Percentiles rank a stretch among this genome's conserved stretches.
Evolutionary conservation across 2,329 filamentous ascomycete species (phyloP).

Genomic region (Purpureocillium takamizusanense): DNA sequence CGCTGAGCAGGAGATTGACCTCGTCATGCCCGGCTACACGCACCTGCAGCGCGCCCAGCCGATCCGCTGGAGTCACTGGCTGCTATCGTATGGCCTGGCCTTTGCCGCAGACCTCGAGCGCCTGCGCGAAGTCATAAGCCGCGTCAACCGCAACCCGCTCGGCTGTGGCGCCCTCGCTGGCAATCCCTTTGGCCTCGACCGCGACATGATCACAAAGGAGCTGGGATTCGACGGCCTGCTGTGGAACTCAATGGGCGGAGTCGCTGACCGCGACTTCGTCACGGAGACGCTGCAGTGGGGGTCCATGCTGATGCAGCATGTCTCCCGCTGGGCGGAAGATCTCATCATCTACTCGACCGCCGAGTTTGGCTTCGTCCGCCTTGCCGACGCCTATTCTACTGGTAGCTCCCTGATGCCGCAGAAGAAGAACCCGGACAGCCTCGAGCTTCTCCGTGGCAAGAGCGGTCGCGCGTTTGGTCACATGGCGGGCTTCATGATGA

Average conservation of each 20-base stretch:
- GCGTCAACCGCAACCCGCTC: constrained; percentile 66
- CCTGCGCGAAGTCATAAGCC: constrained; percentile 59
- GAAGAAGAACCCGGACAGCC: constrained; percentile 56
- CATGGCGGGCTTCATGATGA: constrained; percentile 69
- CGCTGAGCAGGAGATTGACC: constrained; percentile 66
- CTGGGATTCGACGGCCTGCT: constrained; percentile 69
- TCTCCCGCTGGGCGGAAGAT: constrained; percentile 76
- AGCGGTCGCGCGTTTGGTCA: constrained; percentile 69
- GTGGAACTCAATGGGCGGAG: constrained; percentile 69
- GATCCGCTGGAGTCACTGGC: constrained; percentile 74
- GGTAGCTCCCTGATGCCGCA: constrained; percentile 73
- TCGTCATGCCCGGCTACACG: constrained; percentile 82
- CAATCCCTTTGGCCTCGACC: constrained; percentile 67
- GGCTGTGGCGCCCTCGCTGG: constrained; percentile 72
- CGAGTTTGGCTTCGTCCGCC: constrained; percentile 66
- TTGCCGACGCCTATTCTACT: constrained; percentile 74
- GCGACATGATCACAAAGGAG: constrained; percentile 32
- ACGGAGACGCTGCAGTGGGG: constrained; percentile 76
- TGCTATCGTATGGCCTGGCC: constrained; percentile 64
- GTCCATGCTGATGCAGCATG: constrained; percentile 67
- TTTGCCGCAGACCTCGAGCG: constrained; percentile 71
- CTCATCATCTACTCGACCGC: constrained; percentile 72
- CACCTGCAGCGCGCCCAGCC: constrained; percentile 77
- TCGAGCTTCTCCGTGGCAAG: constrained; percentile 66
- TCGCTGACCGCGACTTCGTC: constrained; percentile 74